Percentiles rank a stretch among this genome's conserved stretches.
Conservation (phyloP, 768 basidiomycete genomes). For the Trametopsis cervina region DNA sequence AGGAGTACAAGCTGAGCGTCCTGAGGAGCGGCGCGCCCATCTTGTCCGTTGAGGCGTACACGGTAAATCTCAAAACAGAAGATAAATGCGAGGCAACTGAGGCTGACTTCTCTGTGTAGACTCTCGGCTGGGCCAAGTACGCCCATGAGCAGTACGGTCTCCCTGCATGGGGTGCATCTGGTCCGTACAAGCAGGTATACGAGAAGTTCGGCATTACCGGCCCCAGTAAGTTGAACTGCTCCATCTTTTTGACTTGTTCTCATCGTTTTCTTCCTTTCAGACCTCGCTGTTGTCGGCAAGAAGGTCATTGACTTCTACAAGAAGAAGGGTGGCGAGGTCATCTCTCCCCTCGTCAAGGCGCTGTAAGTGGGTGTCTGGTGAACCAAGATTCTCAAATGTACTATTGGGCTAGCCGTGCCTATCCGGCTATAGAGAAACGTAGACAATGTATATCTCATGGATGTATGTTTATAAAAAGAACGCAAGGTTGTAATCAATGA, state of each 20-base stretch:
- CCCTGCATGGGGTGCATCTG: conserved; percentile 78
- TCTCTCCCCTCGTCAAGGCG: conserved; percentile 78
- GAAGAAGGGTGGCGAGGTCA: conserved; percentile 58
- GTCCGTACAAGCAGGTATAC: conserved; percentile 86
- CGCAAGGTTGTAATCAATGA: no score
- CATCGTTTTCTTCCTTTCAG: conserved; percentile 27
- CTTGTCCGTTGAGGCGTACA: conserved; percentile 80
- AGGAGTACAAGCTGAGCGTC: conserved; percentile 76
- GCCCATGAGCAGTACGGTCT: conserved; percentile 86
- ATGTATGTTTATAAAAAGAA: background rate
- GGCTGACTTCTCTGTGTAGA: conserved; percentile 26
- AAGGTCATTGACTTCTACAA: conserved; percentile 87
- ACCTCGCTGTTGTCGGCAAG: conserved; percentile 76
- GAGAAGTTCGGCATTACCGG: conserved; percentile 86
- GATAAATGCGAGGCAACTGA: background rate
- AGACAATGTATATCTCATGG: background rate
- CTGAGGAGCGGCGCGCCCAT: conserved; percentile 87
- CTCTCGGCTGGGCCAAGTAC: conserved; percentile 84
- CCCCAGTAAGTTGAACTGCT: conserved; percentile 40
- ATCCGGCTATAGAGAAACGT: background rate
- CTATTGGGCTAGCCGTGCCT: background rate
- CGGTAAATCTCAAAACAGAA: conserved; percentile 13
- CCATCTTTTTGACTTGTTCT: background rate
- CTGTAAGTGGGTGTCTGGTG: conserved; percentile 27
- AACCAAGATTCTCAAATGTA: background rate